Base-by-base conservation (phyloP, 805 yeast genomes). In the Lipomyces yamanashiensis region DNA sequence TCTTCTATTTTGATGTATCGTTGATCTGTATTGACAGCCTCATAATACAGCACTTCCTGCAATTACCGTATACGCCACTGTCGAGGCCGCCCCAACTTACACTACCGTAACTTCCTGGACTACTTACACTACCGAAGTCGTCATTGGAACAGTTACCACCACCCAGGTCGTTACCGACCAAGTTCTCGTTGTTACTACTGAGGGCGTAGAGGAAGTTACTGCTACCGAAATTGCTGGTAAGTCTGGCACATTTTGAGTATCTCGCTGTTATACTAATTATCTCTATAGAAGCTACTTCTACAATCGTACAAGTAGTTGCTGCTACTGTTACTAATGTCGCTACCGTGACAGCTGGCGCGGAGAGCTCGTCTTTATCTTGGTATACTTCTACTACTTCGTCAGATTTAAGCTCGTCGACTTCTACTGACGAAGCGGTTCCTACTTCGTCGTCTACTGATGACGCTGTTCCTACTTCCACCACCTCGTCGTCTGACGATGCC, bases 361-460 rank as follows among this genome's bases (percentile, higher is more conserved):
- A n/a, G n/a, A 33, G 19, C 10, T 28, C 45, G 21, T 41, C 23
- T 34, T 21, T 28, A 5, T 28, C 44, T n/a, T n/a, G n/a, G n/a
- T n/a, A n/a, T 33, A n/a, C 68, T 33, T 76, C 76, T 43, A 66
- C 77, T 54, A 69, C 77, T 39, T 75, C 80, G 4, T 74, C 79
- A 10, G 15, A 37, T 2, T 10, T 21, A 48, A 39, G 28, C 19
- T 10, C 9, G 10, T 19, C 34, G 37, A 7, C 47, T 39, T 34
- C 44, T 3, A 45, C 41, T 37, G 48, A 36, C 19, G 23, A n/a
- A 23, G 10, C 54, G 43, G 9, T 54, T 15, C 8, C 61, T 13
- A n/a, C 54, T 49, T 37, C 54, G 13, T 48, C n/a, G 1, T 19
- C 41, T 17, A 19, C 58, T 15, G 23, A 45, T 6, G 58, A 12